These are phyloP conservation scores for Wallemia ichthyophaga DNA, from an alignment of 1,284 basidiomycete genomes.

Conservation along the genomic window DNA sequence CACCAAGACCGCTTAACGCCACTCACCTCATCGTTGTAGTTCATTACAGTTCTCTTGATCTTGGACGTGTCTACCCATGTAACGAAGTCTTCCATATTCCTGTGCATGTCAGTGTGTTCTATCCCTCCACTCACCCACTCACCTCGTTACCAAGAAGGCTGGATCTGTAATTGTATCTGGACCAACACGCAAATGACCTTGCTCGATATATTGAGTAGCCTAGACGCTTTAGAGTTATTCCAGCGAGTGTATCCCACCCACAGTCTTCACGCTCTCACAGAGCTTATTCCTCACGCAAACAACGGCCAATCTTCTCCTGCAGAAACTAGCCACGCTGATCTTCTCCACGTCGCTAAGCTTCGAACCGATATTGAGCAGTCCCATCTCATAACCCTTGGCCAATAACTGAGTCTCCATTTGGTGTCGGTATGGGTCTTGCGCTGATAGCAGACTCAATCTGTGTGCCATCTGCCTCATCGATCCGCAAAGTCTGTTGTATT, in stretches of 20 bases:
- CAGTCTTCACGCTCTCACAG: constrained; percentile 80
- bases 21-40: constrained; percentile 77
- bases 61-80: constrained; percentile 98
- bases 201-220: constrained; percentile 92
- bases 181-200: constrained; percentile 89
- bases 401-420: constrained; percentile 65
- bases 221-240: constrained; percentile 12
- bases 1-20: constrained; percentile 9
- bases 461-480: constrained; percentile 59
- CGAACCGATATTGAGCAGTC: constrained; percentile 40
- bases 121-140: constrained; percentile 6
- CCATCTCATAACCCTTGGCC: constrained; percentile 90
- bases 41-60: constrained; percentile 79
- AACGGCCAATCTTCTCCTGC: constrained; percentile 65
- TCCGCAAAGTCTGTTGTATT: constrained; percentile 92
- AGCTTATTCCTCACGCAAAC: constrained; percentile 79
- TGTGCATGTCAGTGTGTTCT: not conserved
- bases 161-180: constrained; percentile 90
- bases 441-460: constrained; percentile 55
- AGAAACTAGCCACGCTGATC: constrained; percentile 81
- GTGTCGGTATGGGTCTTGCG: constrained; percentile 61
- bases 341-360: constrained; percentile 81
- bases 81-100: constrained; percentile 93
- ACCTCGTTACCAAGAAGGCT: constrained; percentile 78
- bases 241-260: constrained; percentile 23